Percentiles rank a stretch among this genome's conserved stretches.
Evolutionary conservation across 2,329 filamentous ascomycete genomes (phyloP).

Genomic region (Botryosphaeria agaves): DNA sequence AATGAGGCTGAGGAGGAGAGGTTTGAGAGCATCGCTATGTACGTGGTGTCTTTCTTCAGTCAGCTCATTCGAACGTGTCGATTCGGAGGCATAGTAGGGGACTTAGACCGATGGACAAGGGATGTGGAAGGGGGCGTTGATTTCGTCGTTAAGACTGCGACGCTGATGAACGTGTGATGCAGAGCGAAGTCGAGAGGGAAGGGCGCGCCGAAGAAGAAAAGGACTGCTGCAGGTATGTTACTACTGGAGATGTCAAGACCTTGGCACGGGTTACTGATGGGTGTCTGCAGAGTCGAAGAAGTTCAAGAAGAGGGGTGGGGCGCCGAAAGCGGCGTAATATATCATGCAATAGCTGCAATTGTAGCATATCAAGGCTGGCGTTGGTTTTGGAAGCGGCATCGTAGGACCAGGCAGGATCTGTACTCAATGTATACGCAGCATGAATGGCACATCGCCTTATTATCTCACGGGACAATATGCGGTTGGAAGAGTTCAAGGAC

Average conservation of each 20-base stretch:
- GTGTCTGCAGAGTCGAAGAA: conserved; percentile 23
- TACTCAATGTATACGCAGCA: no score
- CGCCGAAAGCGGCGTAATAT: not conserved
- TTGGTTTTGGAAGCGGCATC: no score
- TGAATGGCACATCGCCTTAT: no score
- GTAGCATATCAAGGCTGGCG: no score
- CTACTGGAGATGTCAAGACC: conserved; percentile 10
- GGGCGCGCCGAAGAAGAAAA: conserved; percentile 80
- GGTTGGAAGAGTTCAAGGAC: no score
- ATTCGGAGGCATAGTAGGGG: conserved; percentile 10
- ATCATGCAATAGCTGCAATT: no score
- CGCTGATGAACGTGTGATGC: no score
- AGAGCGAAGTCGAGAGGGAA: conserved; percentile 58
- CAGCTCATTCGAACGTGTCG: not conserved
- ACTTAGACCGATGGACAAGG: conserved; percentile 2
- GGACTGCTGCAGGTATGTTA: conserved; percentile 31
- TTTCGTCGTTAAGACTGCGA: not conserved
- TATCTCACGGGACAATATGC: no score
- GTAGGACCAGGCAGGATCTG: no score
- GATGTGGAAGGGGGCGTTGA: not conserved
- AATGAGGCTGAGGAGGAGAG: conserved; percentile 68
- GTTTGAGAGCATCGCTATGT: conserved; percentile 46
- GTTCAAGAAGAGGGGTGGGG: conserved; percentile 24
- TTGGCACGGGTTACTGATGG: conserved; percentile 1
- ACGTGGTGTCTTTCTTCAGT: conserved; percentile 6